Evolutionary conservation across 78 protist genomes (phyloP).

Genomic region (Kipferlia bialata): DNA sequence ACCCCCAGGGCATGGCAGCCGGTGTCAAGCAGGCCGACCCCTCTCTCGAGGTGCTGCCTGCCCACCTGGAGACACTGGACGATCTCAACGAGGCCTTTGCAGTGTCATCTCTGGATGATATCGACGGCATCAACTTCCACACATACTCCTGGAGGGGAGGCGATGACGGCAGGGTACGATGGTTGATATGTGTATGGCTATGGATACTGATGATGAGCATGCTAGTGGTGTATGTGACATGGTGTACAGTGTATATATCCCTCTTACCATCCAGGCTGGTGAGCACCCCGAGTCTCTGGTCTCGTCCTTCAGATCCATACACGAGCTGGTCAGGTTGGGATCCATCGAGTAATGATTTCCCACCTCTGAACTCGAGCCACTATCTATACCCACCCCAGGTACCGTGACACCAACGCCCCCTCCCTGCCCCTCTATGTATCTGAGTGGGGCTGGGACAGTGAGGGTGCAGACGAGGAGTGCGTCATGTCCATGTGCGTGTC

Average conservation of each 20-base stretch:
- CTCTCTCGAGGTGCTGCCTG: background rate
- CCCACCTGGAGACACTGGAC: background rate
- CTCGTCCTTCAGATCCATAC: background rate
- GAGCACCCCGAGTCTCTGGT: background rate
- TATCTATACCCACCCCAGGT: too few relatives aligned
- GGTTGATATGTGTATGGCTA: background rate
- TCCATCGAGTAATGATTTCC: too few relatives aligned
- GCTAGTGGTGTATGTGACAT: background rate
- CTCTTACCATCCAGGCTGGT: too few relatives aligned
- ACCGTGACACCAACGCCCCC: background rate
- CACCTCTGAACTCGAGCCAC: too few relatives aligned
- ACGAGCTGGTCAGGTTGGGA: background rate
- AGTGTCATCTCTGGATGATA: background rate
- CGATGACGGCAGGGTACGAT: background rate
- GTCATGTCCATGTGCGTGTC: too few relatives aligned
- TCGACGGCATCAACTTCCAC: background rate
- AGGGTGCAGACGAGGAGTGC: too few relatives aligned
- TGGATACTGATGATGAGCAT: background rate
- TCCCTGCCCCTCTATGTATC: background rate
- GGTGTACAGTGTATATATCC: too few relatives aligned
- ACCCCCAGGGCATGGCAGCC: background rate
- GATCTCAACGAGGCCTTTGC: background rate
- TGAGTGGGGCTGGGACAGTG: background rate
- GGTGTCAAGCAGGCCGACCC: slow-evolving; percentile 6
- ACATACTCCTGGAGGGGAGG: background rate